phyloP scores from a whole-genome alignment of 164 flowering plant genomes.

The Annona cherimola region DNA sequence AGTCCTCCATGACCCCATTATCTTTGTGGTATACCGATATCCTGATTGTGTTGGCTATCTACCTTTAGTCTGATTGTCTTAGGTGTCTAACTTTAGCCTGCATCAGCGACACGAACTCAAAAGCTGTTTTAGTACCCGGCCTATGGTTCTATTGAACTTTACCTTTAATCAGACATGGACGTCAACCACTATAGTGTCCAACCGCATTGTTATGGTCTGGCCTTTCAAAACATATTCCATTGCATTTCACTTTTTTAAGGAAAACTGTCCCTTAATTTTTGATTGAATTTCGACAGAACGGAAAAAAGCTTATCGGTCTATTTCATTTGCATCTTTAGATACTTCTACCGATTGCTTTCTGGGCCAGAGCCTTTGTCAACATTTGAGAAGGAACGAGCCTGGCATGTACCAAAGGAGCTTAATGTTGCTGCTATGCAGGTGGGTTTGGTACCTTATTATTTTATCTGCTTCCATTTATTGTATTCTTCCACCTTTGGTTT shows the following conservation, averaged over 20 bases:
- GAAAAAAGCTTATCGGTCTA: not conserved
- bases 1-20: not conserved
- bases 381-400: slow-evolving; percentile 88
- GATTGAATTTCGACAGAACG: not conserved
- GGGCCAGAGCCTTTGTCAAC: slow-evolving; percentile 76
- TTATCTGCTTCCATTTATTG: not conserved
- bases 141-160: no score
- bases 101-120: not conserved
- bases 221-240: not conserved
- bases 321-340: slow-evolving; percentile 33
- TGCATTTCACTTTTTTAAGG: not conserved
- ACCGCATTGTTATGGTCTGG: no score
- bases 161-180: no score
- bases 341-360: slow-evolving; percentile 74
- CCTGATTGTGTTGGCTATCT: not conserved
- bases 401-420: slow-evolving; percentile 78
- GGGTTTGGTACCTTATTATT: not conserved
- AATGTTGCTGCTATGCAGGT: slow-evolving; percentile 86
- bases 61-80: not conserved
- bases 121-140: no score
- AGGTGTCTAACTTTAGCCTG: not conserved
- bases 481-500: not conserved
- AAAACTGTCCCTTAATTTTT: not conserved
- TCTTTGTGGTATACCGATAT: no score
- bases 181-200: no score